Base-by-base conservation (phyloP, 1,284 basidiomycete genomes). In the Microbotryum scabiosae region DNA sequence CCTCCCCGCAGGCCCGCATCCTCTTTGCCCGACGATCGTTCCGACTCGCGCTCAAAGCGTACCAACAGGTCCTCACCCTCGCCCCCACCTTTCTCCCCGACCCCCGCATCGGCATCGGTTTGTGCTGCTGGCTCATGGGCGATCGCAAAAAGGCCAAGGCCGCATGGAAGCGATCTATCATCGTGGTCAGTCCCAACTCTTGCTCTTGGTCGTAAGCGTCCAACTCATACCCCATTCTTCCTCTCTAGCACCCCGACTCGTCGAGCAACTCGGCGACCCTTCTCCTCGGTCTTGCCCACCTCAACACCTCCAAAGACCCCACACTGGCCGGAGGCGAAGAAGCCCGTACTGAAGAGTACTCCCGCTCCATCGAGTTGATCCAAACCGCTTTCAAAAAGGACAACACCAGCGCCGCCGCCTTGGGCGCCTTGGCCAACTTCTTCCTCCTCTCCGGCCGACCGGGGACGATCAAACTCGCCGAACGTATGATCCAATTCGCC, bases 71-170 rank as follows among this genome's bases (percentile, higher is more conserved):
- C 16, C 80, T 97, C 18, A 78, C 81, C 49, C 80, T 88, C 50
- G 84, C 84, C 56, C 90, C 92, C 0, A 76, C 81, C 16, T 88
- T 87, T 75, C 77, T 81, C 25, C 93, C 92, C 0, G 92, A 97
- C 74, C 92, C 92, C 32, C 82, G 92, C 18, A 87, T 96, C 66
- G 92, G 92, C 20, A 89, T 97, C 45, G 93, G 93, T 10, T 77
- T 96, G 9, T 94, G 92, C 75, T 80, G 90, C 21, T 96, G 88
- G 87, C 82, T 86, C 12, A 79, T 94, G 75, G 87, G 87, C 58
- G 84, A 92, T 70, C 85, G 84, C 62, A 78, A 79, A 4, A 85
- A 85, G 67, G 92, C 92, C 0, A 84, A 84, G 65, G 81, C 81
- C 32, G 92, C 91, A 0, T 97, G 93, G 92, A 81, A 90, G 69